Base-by-base conservation (phyloP, 768 basidiomycete genomes). In the Pholiota conissans region DNA sequence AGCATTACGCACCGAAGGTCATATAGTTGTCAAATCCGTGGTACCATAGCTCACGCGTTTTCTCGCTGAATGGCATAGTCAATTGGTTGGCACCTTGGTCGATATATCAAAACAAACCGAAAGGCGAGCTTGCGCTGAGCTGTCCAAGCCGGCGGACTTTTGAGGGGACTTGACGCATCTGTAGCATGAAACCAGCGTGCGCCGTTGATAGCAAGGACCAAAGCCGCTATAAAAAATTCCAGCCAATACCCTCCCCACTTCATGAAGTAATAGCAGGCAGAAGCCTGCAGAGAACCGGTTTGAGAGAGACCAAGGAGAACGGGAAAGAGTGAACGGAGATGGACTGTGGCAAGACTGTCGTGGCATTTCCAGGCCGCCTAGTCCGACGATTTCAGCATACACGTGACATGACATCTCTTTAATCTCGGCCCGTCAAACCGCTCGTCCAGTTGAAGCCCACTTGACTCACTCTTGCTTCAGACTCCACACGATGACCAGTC, bases 21-120 rank as follows among this genome's bases (percentile, higher is more conserved):
- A 96, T 95, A 71, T 97, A 97, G 64, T 84, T 86, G 65, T 91
- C 72, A 66, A 87, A 97, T 0, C 94, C 95, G 76, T 96, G 94
- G 67, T 91, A 88, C 89, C 92, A 97, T 4, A 96, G 74, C 53
- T 89, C 84, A 42, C 88, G 84, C 8, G 85, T 86, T 65, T 79
- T 79, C 63, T 92, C 82, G 45, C 92, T 93, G 26, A 32, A 57
- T 32, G 28, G 29, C 34, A 32, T 56, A 34, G 30, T 52, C 16
- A 42, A 22, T 37, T 26, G 48, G 8, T 20, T 34, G 49, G 1
- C 16, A 34, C 13, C 42, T 22, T n/a, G 11, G 26, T 3, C 22
- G 6, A 50, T 20, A 14, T 37, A 16, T 16, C n/a, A 28, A 29
- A 55, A 67, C 81, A 55, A 65, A 86, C 87, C 86, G 81, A 63